Percentiles rank a stretch among this genome's conserved stretches.
Conservation (phyloP, 495 filamentous ascomycete genomes). For the Trichoderma asperelloides region DNA sequence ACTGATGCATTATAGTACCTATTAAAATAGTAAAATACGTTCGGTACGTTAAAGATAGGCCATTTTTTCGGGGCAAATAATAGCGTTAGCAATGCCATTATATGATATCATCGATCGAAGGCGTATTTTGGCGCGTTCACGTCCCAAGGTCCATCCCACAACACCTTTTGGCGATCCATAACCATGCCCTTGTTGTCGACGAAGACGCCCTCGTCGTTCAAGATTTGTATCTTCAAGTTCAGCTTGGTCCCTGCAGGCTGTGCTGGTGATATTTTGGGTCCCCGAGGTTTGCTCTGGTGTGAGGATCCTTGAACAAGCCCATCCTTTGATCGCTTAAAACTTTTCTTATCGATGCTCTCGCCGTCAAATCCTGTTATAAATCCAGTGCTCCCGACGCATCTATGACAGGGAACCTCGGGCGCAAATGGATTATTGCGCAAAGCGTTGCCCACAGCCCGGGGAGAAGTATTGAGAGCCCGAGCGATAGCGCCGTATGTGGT, state of each 20-base stretch:
- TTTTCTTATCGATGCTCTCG: background rate
- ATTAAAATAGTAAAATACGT: no score
- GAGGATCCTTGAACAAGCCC: background rate
- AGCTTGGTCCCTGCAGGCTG: background rate
- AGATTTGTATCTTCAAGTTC: background rate
- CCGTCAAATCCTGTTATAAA: background rate
- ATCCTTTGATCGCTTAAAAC: background rate
- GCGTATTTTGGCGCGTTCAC: background rate
- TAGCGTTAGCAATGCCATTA: no score
- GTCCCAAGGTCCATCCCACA: background rate
- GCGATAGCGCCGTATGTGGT: background rate
- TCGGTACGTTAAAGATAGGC: no score
- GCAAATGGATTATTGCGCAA: background rate
- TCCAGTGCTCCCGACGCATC: background rate
- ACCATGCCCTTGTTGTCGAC: background rate
- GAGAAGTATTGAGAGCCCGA: background rate
- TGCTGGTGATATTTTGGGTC: background rate
- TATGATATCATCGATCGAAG: no score
- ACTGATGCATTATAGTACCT: no score
- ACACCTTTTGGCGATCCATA: background rate
- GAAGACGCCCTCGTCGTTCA: background rate
- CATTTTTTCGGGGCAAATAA: no score
- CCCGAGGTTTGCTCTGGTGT: background rate
- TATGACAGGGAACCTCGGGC: background rate
- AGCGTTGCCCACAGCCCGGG: background rate